phyloP scores from a whole-genome alignment of 805 yeast species.

The Metschnikowia rubicola region DNA sequence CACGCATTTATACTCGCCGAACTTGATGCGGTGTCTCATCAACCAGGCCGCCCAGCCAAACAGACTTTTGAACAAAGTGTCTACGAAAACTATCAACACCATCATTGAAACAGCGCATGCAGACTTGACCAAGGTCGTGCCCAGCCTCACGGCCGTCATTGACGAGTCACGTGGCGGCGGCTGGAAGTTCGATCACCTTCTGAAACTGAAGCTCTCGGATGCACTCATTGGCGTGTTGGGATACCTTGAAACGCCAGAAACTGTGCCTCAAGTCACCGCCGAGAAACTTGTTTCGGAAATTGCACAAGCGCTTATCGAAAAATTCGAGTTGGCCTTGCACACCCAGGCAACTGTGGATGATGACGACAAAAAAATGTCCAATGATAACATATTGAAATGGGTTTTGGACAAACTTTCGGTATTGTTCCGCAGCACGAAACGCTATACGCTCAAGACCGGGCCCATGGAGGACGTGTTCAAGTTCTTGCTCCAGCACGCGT shows the following conservation, averaged over 20 bases:
- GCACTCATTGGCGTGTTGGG: constrained; percentile 25
- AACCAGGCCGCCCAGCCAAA: constrained; percentile 70
- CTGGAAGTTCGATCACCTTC: constrained; percentile 69
- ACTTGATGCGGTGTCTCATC: constrained; percentile 67
- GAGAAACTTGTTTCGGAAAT: constrained; percentile 20
- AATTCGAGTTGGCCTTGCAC: constrained; percentile 23
- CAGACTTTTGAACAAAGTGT: constrained; percentile 64
- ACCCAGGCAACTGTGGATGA: constrained; percentile 18
- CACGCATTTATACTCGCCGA: constrained; percentile 49
- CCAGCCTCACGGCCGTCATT: constrained; percentile 24
- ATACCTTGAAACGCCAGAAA: constrained; percentile 15
- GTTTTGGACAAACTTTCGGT: constrained; percentile 55
- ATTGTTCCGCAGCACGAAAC: constrained; percentile 47
- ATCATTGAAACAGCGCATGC: constrained; percentile 37
- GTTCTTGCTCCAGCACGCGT: constrained; percentile 39
- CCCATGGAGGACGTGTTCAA: constrained; percentile 37
- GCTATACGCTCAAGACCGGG: constrained; percentile 15
- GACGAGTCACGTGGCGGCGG: constrained; percentile 45
- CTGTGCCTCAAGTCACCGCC: constrained; percentile 9
- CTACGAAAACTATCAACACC: constrained; percentile 48
- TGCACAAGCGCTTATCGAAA: constrained; percentile 22
- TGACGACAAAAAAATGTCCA: constrained; percentile 17
- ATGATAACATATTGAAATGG: constrained; percentile 49
- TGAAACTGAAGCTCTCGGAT: constrained; percentile 68
- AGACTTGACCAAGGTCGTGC: constrained; percentile 39